These are phyloP conservation scores for Phytophthora tentaculata DNA, from an alignment of 352 stramenopile genomes.

Conservation along the genomic window DNA sequence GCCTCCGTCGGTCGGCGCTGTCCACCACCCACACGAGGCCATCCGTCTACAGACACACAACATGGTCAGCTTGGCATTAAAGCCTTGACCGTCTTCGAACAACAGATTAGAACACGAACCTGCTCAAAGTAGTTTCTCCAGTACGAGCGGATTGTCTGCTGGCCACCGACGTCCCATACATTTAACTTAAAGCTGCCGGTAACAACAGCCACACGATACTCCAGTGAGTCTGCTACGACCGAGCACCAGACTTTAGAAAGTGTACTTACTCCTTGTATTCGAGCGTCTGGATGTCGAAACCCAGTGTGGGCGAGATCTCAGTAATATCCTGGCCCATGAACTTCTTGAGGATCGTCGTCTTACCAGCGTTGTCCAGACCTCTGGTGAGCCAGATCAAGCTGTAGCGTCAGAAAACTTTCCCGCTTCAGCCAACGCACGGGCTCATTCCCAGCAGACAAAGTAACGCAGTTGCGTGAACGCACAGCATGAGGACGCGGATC, in stretches of 20 bases:
- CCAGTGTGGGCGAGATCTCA: constrained; percentile 97
- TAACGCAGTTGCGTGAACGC: constrained; percentile 15
- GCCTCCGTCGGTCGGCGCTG: constrained; percentile 91
- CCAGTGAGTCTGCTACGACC: not conserved
- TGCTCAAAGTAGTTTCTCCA: constrained; percentile 99
- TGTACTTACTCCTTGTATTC: constrained; percentile 91
- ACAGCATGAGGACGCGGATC: constrained; percentile 98
- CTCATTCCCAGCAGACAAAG: not conserved
- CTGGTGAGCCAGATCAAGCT: constrained; percentile 36
- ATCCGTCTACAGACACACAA: constrained; percentile 87
- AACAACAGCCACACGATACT: not conserved
- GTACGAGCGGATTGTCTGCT: constrained; percentile 99
- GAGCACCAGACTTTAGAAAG: not conserved
- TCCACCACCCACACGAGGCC: constrained; percentile 99
- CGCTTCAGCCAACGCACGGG: no score
- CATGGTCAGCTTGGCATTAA: not conserved
- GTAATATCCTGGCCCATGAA: constrained; percentile 98
- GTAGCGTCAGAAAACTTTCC: not conserved
- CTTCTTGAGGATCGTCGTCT: constrained; percentile 98
- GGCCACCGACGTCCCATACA: constrained; percentile 98
- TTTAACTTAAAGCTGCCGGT: constrained; percentile 96
- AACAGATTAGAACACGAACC: constrained; percentile 12
- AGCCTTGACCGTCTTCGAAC: not conserved
- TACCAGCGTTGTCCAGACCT: constrained; percentile 99
- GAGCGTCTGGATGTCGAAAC: constrained; percentile 99